Percentiles rank a stretch among this genome's conserved stretches.
Conservation (phyloP, 208 protist species). For the Trypanosomatidae sp. region DNA sequence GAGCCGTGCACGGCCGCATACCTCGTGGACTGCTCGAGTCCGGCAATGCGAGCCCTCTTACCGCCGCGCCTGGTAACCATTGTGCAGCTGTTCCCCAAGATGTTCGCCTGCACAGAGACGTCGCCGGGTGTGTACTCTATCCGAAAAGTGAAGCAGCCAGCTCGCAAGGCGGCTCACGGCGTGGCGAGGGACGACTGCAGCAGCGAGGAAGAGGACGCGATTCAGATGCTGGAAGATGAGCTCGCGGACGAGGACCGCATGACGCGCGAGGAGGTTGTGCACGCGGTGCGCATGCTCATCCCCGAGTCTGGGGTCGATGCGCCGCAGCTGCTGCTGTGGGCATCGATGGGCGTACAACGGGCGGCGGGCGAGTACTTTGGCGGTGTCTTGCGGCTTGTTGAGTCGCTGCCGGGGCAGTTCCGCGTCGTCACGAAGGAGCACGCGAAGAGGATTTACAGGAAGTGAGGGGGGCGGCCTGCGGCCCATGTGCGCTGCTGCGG, state of each 20-base stretch:
- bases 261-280: conserved; percentile 34
- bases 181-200: not conserved
- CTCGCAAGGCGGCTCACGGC: conserved; percentile 2
- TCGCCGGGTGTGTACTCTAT: conserved; percentile 73
- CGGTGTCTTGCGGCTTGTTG: conserved; percentile 59
- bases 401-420: conserved; percentile 49
- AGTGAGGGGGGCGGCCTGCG: not conserved
- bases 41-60: conserved; percentile 74
- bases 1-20: conserved; percentile 59
- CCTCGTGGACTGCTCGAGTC: conserved; percentile 71
- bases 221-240: conserved; percentile 50
- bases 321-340: conserved; percentile 71
- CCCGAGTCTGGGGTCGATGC: conserved; percentile 61
- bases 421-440: conserved; percentile 48
- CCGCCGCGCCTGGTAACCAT: conserved; percentile 70
- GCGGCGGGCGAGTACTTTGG: conserved; percentile 69
- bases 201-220: conserved; percentile 32
- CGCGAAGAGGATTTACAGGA: conserved; percentile 48
- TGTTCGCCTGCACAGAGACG: conserved; percentile 78
- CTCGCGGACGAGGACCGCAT: conserved; percentile 40
- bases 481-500: not conserved
- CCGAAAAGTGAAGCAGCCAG: conserved; percentile 40
- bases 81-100: conserved; percentile 64
- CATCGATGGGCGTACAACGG: conserved; percentile 67
- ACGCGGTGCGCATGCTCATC: conserved; percentile 51